These are phyloP conservation scores for Aspergillus pseudoglaucus DNA, from an alignment of 2,329 filamentous ascomycete genomes.

Conservation along the genomic window DNA sequence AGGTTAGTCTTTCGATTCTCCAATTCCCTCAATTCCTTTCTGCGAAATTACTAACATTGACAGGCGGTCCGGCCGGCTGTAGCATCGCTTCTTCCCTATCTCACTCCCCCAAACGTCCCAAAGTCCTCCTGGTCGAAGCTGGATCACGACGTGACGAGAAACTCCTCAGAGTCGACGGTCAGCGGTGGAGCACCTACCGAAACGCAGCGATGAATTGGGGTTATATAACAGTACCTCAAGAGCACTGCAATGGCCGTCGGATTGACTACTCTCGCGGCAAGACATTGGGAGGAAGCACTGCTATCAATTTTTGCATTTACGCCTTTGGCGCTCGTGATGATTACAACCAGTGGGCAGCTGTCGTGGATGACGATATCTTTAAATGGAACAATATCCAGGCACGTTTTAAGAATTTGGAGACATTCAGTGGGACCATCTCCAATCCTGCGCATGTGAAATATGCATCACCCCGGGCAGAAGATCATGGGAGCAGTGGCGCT, in stretches of 20 bases:
- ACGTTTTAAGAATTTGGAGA: conserved; percentile 50
- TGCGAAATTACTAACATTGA: background rate
- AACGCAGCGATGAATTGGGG: conserved; percentile 49
- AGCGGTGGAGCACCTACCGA: conserved; percentile 50
- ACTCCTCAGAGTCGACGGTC: conserved; percentile 45
- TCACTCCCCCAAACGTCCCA: conserved; percentile 41
- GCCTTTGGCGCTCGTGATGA: conserved; percentile 53
- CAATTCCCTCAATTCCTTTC: background rate
- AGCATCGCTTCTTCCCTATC: conserved; percentile 51
- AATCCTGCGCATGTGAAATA: conserved; percentile 40
- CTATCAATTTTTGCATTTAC: conserved; percentile 52
- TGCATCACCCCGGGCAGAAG: conserved; percentile 35
- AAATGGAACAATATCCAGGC: conserved; percentile 48
- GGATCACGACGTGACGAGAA: conserved; percentile 47
- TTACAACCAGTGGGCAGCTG: conserved; percentile 55
- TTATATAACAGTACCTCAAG: conserved; percentile 46
- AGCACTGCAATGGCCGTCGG: conserved; percentile 37
- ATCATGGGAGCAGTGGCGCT: conserved; percentile 47
- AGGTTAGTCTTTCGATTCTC: conserved; percentile 4
- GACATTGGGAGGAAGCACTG: conserved; percentile 47
- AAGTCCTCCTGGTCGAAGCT: conserved; percentile 56
- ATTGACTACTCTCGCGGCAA: conserved; percentile 47
- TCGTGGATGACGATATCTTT: conserved; percentile 52
- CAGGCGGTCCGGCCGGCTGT: conserved; percentile 56
- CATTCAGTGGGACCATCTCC: conserved; percentile 42